Base-by-base conservation (phyloP, 192 early-diverging fungal species). In the Allomyces macrogynus region DNA sequence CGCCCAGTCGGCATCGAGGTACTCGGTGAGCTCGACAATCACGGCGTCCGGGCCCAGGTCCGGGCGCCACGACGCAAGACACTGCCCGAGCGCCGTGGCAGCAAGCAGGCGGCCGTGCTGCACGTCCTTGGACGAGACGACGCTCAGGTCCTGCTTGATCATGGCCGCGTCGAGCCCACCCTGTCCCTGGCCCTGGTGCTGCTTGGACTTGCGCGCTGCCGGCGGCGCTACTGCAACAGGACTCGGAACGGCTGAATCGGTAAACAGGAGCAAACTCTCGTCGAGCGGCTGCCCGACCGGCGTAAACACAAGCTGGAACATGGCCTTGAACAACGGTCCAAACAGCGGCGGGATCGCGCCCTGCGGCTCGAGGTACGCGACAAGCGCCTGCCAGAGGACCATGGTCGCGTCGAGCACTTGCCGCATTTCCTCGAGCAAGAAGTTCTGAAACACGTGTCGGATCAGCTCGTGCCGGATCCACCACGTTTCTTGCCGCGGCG, bases 151-250 rank as follows among this genome's bases (percentile, higher is more conserved):
- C 70, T 96, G 92, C 61, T 81, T 76, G 24, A 90, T 73, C 93
- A 99, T 97, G 20, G 89, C 88, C 44, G 81, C 74, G 68, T 99
- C 95, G 32, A 96, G 79, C 69, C 92, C 91, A 67, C 89, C 67
- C 4, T 14, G 63, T 22, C 67, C 67, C 57, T 62, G 62, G 16
- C 57, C 70, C 67, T 57, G 74, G 18, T 43, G 71, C 68, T 65
- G 75, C 77, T 44, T 61, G 64, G 60, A 25, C 72, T 62, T 64
- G 72, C 11, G 62, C 43, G 25, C 54, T 62, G 57, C 16, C 61
- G 24, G 23, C 42, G 62, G 43, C 22, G 24, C 27, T 67, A 66
- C 11, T 44, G 62, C 14, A 64, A 40, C 60, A 26, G 24, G 54
- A 54, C 61, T 18, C 24, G 71, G 49, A 7, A 42, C 27, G 62